Conservation (phyloP, 768 basidiomycete genomes). For the Mycena olivaceomarginata region DNA sequence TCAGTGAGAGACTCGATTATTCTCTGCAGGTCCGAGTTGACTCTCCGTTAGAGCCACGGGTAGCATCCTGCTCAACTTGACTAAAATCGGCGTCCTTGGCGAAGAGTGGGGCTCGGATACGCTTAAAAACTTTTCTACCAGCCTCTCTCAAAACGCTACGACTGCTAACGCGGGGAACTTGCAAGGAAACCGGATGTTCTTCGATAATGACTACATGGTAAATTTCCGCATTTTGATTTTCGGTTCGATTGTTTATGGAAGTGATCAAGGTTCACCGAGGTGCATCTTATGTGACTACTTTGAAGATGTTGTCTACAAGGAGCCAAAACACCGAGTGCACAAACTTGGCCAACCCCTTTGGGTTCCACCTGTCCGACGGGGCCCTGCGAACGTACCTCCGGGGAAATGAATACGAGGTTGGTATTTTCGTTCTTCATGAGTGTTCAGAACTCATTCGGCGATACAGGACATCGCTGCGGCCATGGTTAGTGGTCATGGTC, state of each 20-base stretch:
- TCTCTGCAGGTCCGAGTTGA: not conserved
- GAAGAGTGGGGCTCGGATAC: slow-evolving; percentile 68
- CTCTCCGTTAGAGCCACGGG: slow-evolving; percentile 67
- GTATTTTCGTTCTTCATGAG: not conserved
- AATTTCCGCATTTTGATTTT: slow-evolving; percentile 12
- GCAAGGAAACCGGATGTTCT: slow-evolving; percentile 79
- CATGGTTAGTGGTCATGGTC: slow-evolving; percentile 15
- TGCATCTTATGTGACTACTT: slow-evolving; percentile 72
- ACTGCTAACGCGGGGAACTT: slow-evolving; percentile 75
- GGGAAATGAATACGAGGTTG: slow-evolving; percentile 79
- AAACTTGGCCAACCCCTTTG: slow-evolving; percentile 79
- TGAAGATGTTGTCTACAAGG: slow-evolving; percentile 79
- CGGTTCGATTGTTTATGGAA: not conserved
- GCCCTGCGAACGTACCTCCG: slow-evolving; percentile 76
- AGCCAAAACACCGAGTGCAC: slow-evolving; percentile 79
- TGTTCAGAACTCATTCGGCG: not conserved
- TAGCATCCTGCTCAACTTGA: slow-evolving; percentile 75
- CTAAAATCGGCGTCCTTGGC: slow-evolving; percentile 69
- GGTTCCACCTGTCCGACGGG: slow-evolving; percentile 84
- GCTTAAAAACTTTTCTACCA: slow-evolving; percentile 61
- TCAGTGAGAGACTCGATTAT: slow-evolving; percentile 55
- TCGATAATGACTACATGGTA: slow-evolving; percentile 83
- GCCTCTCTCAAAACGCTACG: slow-evolving; percentile 57
- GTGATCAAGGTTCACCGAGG: slow-evolving; percentile 76
- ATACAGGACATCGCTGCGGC: slow-evolving; percentile 67